phyloP scores from a whole-genome alignment of 2,329 filamentous ascomycete species.

The Tricladium varicosporioides region DNA sequence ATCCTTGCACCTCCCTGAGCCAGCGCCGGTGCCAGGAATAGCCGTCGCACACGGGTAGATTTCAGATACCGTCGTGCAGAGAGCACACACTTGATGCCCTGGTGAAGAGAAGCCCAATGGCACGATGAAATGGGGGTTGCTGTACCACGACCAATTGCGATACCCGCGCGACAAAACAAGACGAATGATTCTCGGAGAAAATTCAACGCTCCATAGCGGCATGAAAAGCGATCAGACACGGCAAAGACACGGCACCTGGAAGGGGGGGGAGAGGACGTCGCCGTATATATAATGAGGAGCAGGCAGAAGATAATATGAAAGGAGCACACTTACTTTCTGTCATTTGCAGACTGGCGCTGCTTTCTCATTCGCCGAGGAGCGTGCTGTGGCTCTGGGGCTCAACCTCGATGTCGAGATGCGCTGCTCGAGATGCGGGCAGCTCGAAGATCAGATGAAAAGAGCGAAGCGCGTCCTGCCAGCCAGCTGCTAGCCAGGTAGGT shows the following conservation, averaged over 20 bases:
- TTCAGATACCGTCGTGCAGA: constrained; percentile 2
- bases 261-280: constrained; percentile 1
- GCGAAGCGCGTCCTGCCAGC: constrained; percentile 8
- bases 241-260: background rate
- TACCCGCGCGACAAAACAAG: constrained; percentile 4
- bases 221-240: too few relatives aligned
- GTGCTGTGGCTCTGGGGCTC: background rate
- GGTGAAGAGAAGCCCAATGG: constrained; percentile 5
- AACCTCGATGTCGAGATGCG: background rate
- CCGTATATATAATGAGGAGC: constrained; percentile 8
- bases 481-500: background rate
- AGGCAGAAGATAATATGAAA: constrained; percentile 1
- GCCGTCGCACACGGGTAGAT: constrained; percentile 8
- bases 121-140: constrained; percentile 1
- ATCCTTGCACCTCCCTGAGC: background rate
- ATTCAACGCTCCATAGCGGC: too few relatives aligned
- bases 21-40: background rate
- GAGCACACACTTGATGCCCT: constrained; percentile 2
- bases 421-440: background rate
- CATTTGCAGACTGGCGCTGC: constrained; percentile 25
- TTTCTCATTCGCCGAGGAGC: constrained; percentile 9
- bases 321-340: constrained; percentile 28
- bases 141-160: constrained; percentile 7
- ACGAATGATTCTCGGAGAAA: background rate
- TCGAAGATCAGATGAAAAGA: background rate